phyloP scores from a whole-genome alignment of 2,329 filamentous ascomycete species.

The Pestalotiopsis sp. region DNA sequence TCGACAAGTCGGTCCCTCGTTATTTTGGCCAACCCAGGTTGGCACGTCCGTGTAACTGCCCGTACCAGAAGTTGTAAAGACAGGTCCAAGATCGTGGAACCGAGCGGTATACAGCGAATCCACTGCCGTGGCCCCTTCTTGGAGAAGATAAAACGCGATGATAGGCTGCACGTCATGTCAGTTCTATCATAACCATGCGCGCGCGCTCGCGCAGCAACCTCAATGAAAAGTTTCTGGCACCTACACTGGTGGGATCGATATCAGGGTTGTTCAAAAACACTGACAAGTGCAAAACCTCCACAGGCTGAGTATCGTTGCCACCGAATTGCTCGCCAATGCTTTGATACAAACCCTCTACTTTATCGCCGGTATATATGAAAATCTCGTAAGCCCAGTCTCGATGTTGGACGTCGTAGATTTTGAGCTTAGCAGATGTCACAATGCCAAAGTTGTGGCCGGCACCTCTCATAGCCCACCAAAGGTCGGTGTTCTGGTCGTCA shows the following conservation, averaged over 20 bases:
- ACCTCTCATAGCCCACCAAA: constrained; percentile 61
- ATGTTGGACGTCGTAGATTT: constrained; percentile 44
- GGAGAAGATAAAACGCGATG: constrained; percentile 19
- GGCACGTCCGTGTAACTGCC: constrained; percentile 18
- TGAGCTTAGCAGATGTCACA: constrained; percentile 47
- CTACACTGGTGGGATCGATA: constrained; percentile 41
- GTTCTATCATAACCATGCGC: too few relatives aligned
- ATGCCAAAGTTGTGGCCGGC: constrained; percentile 34
- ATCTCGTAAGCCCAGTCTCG: constrained; percentile 40
- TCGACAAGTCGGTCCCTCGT: constrained; percentile 15
- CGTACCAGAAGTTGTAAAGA: not conserved
- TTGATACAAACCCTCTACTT: constrained; percentile 46
- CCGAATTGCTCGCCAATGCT: constrained; percentile 35
- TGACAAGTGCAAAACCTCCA: constrained; percentile 50
- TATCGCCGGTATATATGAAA: constrained; percentile 42
- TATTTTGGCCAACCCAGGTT: constrained; percentile 14
- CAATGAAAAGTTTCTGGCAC: constrained; percentile 10
- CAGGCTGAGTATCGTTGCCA: constrained; percentile 39
- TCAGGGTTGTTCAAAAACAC: constrained; percentile 45
- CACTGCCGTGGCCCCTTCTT: constrained; percentile 19
- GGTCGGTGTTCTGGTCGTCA: constrained; percentile 39
- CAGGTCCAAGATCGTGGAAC: constrained; percentile 18
- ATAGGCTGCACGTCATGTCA: not conserved
- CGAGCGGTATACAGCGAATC: constrained; percentile 17
- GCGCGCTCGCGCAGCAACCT: too few relatives aligned